Base-by-base conservation (phyloP, 2,329 filamentous ascomycete species). In the Epichloe hybrida region DNA sequence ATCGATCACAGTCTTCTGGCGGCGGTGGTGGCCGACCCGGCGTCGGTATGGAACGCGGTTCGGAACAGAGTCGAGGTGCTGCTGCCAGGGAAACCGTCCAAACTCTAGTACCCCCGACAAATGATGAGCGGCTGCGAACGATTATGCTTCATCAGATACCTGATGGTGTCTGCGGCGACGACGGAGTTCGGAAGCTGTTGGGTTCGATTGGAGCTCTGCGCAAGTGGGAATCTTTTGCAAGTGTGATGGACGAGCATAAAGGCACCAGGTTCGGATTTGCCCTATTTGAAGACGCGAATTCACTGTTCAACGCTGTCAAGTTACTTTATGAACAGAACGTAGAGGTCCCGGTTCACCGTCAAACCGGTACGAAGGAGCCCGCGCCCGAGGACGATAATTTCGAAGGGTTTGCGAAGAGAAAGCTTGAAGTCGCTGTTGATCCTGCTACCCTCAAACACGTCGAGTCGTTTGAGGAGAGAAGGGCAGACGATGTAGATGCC, bases 211-310 rank as follows among this genome's bases (percentile, higher is more conserved):
- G 90, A 40, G 82, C 77, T 62, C 69, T 98, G 55, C 81, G 86
- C 56, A 83, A 88, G 59, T 98, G 90, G 89, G 89, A 90, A 55
- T 75, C 88, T 53, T 84, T 82, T 36, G 80, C 79, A 46, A 75
- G 73, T 15, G 69, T 74, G 36, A 62, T 72, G 15, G 64, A 72
- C n/a, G 83, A 88, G 57, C 81, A 86, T 57, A 93, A 91, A 69
- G 82, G 83, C 51, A 83, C 84, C 67, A 84, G 83, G 55, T 97
- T 97, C 72, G 93, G 91, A 13, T 97, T 98, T 69, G 93, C 91
- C 53, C 86, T 96, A 67, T 98, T 86, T 66, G 91, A 95, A 55
- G 90, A 97, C 65, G 81, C 84, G 23, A 87, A 95, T 66, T 91
- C 89, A 57, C 74, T 98, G 58, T 82, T 84, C 64, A 84, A 84